These are phyloP conservation scores for Coemansia sp. DNA, from an alignment of 192 early-diverging fungal species.

Conservation along the genomic window DNA sequence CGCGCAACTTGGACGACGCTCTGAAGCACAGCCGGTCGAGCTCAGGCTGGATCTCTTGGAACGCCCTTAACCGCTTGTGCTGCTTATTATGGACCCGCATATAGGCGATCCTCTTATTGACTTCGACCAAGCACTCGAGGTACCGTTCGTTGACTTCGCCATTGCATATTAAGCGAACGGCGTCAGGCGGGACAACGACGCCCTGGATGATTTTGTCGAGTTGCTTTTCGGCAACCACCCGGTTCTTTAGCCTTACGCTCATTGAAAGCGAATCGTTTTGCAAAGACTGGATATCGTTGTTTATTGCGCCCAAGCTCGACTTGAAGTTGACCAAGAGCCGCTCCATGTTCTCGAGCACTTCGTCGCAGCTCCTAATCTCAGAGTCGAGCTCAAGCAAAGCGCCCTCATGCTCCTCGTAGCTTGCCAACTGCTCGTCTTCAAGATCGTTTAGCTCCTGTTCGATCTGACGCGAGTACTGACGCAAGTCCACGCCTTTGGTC, in stretches of 20 bases:
- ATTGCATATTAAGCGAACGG: conserved; percentile 85
- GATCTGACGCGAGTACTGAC: conserved; percentile 80
- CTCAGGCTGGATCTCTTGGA: conserved; percentile 89
- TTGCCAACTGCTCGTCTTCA: conserved; percentile 65
- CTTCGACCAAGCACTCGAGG: conserved; percentile 76
- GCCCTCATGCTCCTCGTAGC: conserved; percentile 46
- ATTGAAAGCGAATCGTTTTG: conserved; percentile 82
- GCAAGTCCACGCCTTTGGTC: conserved; percentile 79
- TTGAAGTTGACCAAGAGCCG: conserved; percentile 82
- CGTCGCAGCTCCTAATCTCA: conserved; percentile 66
- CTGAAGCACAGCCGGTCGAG: conserved; percentile 85
- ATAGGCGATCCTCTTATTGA: conserved; percentile 87
- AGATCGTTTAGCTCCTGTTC: conserved; percentile 70
- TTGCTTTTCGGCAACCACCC: conserved; percentile 76
- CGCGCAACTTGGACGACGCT: conserved; percentile 82
- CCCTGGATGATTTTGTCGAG: conserved; percentile 80
- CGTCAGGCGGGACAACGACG: conserved; percentile 74
- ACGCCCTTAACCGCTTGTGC: conserved; percentile 71
- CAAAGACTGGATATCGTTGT: conserved; percentile 82
- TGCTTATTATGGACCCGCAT: conserved; percentile 73
- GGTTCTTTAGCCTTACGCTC: conserved; percentile 82
- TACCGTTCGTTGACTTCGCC: conserved; percentile 92
- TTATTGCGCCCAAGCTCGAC: conserved; percentile 83
- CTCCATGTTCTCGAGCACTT: conserved; percentile 85
- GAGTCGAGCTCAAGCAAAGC: conserved; percentile 45